Base-by-base conservation (phyloP, 2,329 filamentous ascomycete genomes). In the Aspergillus eucalypticola region DNA sequence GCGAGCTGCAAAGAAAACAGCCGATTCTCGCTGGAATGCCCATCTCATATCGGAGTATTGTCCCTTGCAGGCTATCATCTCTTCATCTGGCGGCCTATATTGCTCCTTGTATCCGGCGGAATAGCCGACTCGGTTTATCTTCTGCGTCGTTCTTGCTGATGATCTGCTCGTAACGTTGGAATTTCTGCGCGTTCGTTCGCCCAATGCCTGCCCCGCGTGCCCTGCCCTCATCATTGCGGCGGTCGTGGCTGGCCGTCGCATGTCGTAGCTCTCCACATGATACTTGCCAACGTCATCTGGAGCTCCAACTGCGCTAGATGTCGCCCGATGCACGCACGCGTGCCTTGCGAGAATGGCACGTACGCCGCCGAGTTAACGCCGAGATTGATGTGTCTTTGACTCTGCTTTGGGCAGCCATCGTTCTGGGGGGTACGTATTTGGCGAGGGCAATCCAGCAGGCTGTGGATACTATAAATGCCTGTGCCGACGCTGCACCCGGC, bases 361-460 rank as follows among this genome's bases (percentile, higher is more conserved):
- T 46, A 54, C 13, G 17, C 17, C 8, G 39, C 53, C 2, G 53
- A 15, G 23, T 11, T 55, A 41, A 32, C 10, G 6, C 19, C 42
- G 8, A 44, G 35, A 27, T 29, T 53, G 15, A 8, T 25, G 35
- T 38, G 32, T 23, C 32, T 10, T 13, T 6, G 13, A 19, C 3
- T 41, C 51, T 11, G 6, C 19, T 8, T 78, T 75, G 0, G 67
- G 67, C 4, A 88, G 71, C 86, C 87, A 89, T 19, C 86, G 81
- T 77, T 88, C 86, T 0, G 87, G 87, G 2, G 76, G 69, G 69
- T 84, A 89, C 1, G 76, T 69, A 66, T 82, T 87, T 0, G 82
- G 13, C 79, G 73, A 1, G 83, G 78, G 72, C 81, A 88, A 76
- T 88, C 87, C 2, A 69, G 69, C 2, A 81, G 38, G 25, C 61